A percentile compares a stretch with the other conserved stretches of the same genome.
phyloP scores from a whole-genome alignment of 2,329 filamentous ascomycete species.

The Aspergillus sp. region DNA sequence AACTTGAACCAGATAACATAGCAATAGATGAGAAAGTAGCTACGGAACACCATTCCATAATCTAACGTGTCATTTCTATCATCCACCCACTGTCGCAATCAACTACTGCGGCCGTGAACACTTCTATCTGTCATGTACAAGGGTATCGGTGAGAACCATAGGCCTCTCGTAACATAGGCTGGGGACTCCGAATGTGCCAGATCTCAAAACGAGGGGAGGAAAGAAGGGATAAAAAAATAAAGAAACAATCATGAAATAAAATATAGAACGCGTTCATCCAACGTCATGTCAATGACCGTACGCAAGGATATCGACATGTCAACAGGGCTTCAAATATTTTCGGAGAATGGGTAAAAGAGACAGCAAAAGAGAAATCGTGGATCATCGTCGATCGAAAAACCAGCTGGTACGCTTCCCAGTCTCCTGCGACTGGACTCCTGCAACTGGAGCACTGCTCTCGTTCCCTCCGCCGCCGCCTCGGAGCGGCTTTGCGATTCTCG shows the following conservation, averaged over 20 bases:
- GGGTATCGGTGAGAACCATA: conserved; percentile 21
- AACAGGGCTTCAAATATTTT: conserved; percentile 23
- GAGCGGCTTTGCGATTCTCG: conserved; percentile 66
- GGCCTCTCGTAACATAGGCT: conserved; percentile 9
- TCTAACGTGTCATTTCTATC: neutral
- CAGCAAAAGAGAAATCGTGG: conserved; percentile 31
- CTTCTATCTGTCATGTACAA: conserved; percentile 17
- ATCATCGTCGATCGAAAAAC: conserved; percentile 52
- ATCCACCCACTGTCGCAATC: neutral
- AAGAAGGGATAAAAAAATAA: neutral
- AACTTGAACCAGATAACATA: too few species aligned
- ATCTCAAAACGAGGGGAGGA: conserved; percentile 4
- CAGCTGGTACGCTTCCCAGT: conserved; percentile 66
- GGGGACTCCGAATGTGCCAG: conserved; percentile 5
- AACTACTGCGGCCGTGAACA: neutral
- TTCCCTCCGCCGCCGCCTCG: conserved; percentile 51
- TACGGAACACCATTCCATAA: neutral
- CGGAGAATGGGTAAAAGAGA: conserved; percentile 28
- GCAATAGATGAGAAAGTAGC: too few species aligned
- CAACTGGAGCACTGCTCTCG: conserved; percentile 39
- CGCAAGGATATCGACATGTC: conserved; percentile 13
- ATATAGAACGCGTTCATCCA: conserved; percentile 9
- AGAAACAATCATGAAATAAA: conserved; percentile 7
- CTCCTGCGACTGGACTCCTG: conserved; percentile 67
- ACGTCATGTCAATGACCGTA: neutral